Base-by-base conservation (phyloP, 306 rosid genomes). In the Albizia julibrissin region DNA sequence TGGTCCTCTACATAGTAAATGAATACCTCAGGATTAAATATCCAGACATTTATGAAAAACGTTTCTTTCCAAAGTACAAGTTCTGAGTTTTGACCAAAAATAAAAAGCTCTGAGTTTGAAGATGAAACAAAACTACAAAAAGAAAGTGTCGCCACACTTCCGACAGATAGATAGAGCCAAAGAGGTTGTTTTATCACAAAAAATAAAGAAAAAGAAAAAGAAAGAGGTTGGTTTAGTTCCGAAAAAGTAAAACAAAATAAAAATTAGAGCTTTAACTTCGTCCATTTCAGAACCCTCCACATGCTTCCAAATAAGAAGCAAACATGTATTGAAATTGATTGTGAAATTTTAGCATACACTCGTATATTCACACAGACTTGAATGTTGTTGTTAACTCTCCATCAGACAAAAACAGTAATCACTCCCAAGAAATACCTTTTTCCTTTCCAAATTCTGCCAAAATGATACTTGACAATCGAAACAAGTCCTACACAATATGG, bases 371-470 rank as follows among this genome's bases (percentile, higher is more conserved):
- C 58, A 56, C 52, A 70, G 39, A 46, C 42, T 22, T 75, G 74
- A 84, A 52, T 70, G 66, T 61, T 61, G 67, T 75, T 50, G 42
- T 22, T 69, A 47, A 69, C 78, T 79, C 67, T 16, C 39, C 69
- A 80, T 70, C 82, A 49, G 69, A 78, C 47, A 56, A 56, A 37
- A 46, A 29, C 80, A 64, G 74, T 62, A 21, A 70, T 29, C 80
- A 81, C 82, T 82, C 88, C 78, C 76, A 78, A 40, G 75, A 40
- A 58, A 82, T 82, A 37, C 75, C 80, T 58, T 81, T 62, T 6
- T 21, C 13, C 4, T 1, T 49, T 8, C 27, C 71, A 54, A 80
- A 69, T 34, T 72, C 65, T 43, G 37, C 81, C 82, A 76, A 84
- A 75, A 82, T 44, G 65, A 50, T 59, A 76, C 54, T 56, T 67